Conservation (phyloP, 176 grass and related monocot genomes). For the Oryza meridionalis region DNA sequence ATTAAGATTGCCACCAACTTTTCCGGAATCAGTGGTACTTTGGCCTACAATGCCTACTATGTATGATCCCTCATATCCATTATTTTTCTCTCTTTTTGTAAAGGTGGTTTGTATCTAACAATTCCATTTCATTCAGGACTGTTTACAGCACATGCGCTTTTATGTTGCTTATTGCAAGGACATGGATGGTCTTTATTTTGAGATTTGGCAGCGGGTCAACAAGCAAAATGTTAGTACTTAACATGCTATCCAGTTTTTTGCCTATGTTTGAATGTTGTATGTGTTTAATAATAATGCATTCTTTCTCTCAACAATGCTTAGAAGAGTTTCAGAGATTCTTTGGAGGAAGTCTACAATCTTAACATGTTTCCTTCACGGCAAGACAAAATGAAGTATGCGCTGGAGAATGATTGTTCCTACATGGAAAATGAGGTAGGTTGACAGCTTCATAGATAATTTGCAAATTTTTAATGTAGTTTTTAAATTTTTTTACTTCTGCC, state of each 20-base stretch:
- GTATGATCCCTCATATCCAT: conserved; percentile 15
- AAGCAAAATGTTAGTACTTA: conserved; percentile 28
- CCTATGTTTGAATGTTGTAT: background rate
- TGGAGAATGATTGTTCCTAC: background rate
- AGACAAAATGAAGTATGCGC: background rate
- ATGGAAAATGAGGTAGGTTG: conserved; percentile 13
- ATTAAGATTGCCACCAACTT: conserved; percentile 39
- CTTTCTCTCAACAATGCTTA: conserved; percentile 7
- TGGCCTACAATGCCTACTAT: background rate
- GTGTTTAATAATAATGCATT: background rate
- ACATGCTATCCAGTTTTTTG: background rate
- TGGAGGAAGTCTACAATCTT: conserved; percentile 7
- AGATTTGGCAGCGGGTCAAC: conserved; percentile 24
- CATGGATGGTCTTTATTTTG: conserved; percentile 20
- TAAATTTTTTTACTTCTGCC: background rate
- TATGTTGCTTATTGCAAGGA: background rate
- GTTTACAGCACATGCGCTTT: background rate
- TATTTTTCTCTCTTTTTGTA: background rate
- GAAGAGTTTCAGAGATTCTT: conserved; percentile 21
- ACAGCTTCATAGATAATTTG: background rate
- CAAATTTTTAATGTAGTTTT: background rate
- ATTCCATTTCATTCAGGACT: conserved; percentile 20
- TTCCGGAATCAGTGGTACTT: conserved; percentile 12
- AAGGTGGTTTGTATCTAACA: conserved; percentile 9
- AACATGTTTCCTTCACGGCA: conserved; percentile 6